Base-by-base conservation (phyloP, 345 rosid species). In the Lepidium aucheri region DNA sequence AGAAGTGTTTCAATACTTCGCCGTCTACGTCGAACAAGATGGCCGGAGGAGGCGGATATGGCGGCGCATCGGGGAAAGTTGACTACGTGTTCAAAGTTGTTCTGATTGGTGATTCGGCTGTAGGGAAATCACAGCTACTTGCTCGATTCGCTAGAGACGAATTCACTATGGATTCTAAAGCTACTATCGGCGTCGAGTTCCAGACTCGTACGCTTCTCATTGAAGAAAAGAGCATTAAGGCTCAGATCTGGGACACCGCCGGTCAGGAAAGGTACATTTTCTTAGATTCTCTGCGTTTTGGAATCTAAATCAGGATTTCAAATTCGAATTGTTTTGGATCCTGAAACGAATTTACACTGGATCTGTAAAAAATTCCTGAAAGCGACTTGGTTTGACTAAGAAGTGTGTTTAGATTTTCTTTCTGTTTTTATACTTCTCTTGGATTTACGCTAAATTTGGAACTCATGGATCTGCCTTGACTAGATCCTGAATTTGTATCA, bases 201-300 rank as follows among this genome's bases (percentile, higher is more conserved):
- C 96, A 92, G 74, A 92, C 97, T 40, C 83, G 88, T 56, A 86
- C 87, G 5, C 70, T 89, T 45, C 73, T 74, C 15, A 89, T 92
- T 55, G 80, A 87, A 32, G 87, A 86, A 11, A 90, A 89, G 77
- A 84, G 84, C 63, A 83, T 92, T 28, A 89, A 92, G 77, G 98
- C 97, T 60, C 98, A 92, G 97, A 89, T 92, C 97, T 92, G 98
- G 98, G 98, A 92, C 63, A 92, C 98, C 63, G 98, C 97, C 60
- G 98, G 97, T 13, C 96, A 93, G 70, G 98, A 92, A 78, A 76
- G 93, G 93, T 86, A 56, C 45, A 30, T 1, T 36, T 39, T 26
- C 40, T 30, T 16, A 9, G 30, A 14, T 15, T 41, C 45, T 40
- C 49, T 28, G 11, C 26, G 35, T 24, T 22, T 57, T 39, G 33